phyloP scores from a whole-genome alignment of 73 alveolate genomes.

The Effrenium voratum region DNA sequence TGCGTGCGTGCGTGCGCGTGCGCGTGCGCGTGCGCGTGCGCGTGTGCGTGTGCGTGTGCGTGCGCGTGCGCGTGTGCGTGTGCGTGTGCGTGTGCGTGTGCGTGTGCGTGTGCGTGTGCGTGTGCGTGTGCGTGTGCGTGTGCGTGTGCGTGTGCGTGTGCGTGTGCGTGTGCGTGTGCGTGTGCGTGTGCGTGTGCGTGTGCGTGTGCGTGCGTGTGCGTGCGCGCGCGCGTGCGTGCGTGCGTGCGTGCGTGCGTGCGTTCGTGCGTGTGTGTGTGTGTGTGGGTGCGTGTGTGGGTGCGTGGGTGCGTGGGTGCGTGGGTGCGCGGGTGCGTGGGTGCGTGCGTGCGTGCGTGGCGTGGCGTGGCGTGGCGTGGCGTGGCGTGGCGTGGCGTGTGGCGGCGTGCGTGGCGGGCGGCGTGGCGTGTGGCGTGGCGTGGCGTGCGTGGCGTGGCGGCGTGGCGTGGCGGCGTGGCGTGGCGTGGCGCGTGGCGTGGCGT shows the following conservation, averaged over 20 bases:
- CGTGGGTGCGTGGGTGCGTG: no score
- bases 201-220: not conserved
- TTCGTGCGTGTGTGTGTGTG: no score
- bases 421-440: no score
- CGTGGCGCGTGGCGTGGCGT: no score
- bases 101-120: constrained; percentile 13
- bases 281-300: no score
- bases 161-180: not conserved
- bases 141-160: constrained; percentile 6
- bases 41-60: not conserved
- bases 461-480: no score
- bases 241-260: constrained; percentile 13
- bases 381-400: no score
- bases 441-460: no score
- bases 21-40: not conserved
- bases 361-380: no score
- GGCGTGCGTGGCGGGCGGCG: no score
- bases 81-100: not conserved
- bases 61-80: not conserved
- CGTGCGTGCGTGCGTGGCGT: no score
- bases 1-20: constrained; percentile 3
- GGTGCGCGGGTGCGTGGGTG: no score
- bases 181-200: constrained; percentile 1
- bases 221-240: constrained; percentile 8
- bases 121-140: constrained; percentile 10